phyloP scores from a whole-genome alignment of 192 early-diverging fungal genomes.

The Kappamyces sp. region DNA sequence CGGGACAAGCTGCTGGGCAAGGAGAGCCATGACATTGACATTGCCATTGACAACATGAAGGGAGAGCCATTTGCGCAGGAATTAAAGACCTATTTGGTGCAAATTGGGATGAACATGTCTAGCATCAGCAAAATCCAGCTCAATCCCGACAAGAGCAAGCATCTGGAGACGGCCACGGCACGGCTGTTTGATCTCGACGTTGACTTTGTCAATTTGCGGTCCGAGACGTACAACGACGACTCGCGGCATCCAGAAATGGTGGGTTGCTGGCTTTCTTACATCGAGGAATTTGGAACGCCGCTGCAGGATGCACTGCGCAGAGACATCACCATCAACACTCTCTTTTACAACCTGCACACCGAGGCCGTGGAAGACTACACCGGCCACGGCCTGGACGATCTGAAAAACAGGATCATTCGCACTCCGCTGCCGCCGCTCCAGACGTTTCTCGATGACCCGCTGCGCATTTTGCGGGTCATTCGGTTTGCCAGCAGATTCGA shows the following conservation, averaged over 20 bases:
- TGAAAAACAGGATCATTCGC: constrained; percentile 64
- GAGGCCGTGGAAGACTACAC: constrained; percentile 82
- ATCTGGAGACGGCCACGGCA: constrained; percentile 94
- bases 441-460: constrained; percentile 92
- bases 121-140: constrained; percentile 76
- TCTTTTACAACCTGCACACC: constrained; percentile 95
- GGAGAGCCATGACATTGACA: constrained; percentile 85
- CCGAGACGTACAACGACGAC: constrained; percentile 78
- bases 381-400: constrained; percentile 67
- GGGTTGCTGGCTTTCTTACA: not conserved
- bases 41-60: constrained; percentile 89
- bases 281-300: constrained; percentile 76
- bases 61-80: constrained; percentile 83
- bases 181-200: constrained; percentile 69
- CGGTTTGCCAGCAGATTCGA: constrained; percentile 90
- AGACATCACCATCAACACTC: constrained; percentile 96
- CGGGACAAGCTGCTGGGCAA: constrained; percentile 94
- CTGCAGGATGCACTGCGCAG: constrained; percentile 84
- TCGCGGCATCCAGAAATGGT: constrained; percentile 70
- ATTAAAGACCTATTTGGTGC: constrained; percentile 59
- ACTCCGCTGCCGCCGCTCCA: constrained; percentile 85
- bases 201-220: constrained; percentile 95
- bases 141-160: constrained; percentile 95
- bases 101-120: constrained; percentile 17
- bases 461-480: constrained; percentile 88